Evolutionary conservation across 2,329 filamentous ascomycete species (phyloP), one percentile per base, ranked within the genome.

Genomic region (Fonsecaea multimorphosa): DNA sequence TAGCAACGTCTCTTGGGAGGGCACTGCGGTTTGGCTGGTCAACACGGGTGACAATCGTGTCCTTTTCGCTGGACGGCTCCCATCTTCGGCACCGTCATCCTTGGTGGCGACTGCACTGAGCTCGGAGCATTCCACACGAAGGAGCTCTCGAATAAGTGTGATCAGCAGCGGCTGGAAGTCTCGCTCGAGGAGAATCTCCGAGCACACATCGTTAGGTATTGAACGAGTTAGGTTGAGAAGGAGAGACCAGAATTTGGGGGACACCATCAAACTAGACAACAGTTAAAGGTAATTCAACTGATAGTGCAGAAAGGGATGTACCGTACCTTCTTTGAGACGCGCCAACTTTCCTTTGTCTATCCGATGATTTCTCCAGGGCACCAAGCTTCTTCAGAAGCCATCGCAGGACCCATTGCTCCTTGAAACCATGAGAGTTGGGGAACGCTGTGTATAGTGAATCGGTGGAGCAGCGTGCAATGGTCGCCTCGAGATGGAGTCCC

Each of bases 391-490:
- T 87, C 71, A 89, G 78, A 27, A 90, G 77, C 89, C 89, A 91
- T 72, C 85, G 84, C 64, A 90, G 74, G 14, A 89, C 82, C 87
- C 87, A 90, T 79, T 90, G 87, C 72, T 87, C 85, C 72, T 85
- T 84, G 31, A 79, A 80, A 0, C 64, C 65, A 24, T 70, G 70
- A 62, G 64, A 71, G 66, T 49, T 73, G 7, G 55, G 19, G 9
- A 56, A 31, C 8, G 51, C 19, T 36, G 38, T 59, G 49, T 46
- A 65, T 2, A 40, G 24, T 3, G 61, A 44, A 3, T 61, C 60
- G 5, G 34, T 34, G 24, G 27, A 32, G 44, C 46, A 58, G 11
- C 27, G 73, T 74, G 63, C 76, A 71, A 64, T 73, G 74, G 31
- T 73, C 72, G 66, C 73, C 74, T 65, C 69, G 53, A 81, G 69